These are phyloP conservation scores for Sparassis latifolia DNA, from an alignment of 1,284 basidiomycete species.

Conservation along the genomic window DNA sequence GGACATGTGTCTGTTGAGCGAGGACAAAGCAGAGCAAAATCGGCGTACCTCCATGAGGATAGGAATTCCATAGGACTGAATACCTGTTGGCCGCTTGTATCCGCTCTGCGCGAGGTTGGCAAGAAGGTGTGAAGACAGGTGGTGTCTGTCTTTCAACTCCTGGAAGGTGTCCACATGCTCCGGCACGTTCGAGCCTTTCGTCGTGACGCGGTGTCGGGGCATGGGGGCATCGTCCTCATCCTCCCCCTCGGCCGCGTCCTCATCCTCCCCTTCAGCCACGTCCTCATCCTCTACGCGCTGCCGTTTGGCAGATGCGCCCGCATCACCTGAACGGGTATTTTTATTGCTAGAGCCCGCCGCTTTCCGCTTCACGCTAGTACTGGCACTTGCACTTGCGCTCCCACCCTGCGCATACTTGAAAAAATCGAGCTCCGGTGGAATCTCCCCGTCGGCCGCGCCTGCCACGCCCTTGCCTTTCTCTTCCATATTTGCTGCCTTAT, in stretches of 20 bases:
- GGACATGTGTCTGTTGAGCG: not conserved
- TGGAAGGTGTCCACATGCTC: constrained; percentile 51
- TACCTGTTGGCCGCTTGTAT: constrained; percentile 50
- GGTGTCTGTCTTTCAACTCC: constrained; percentile 48
- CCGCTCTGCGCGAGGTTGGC: constrained; percentile 55
- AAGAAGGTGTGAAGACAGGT: constrained; percentile 35
- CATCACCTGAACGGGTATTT: constrained; percentile 10
- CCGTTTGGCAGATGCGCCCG: constrained; percentile 30
- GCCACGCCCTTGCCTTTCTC: constrained; percentile 18
- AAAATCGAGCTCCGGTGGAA: constrained; percentile 82
- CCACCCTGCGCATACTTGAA: constrained; percentile 73
- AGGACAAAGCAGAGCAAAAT: not conserved
- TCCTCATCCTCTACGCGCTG: constrained; percentile 25
- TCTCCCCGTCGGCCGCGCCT: constrained; percentile 32
- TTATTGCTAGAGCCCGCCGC: constrained; percentile 5
- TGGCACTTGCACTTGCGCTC: constrained; percentile 11
- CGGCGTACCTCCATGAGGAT: constrained; percentile 59
- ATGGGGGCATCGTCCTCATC: constrained; percentile 25
- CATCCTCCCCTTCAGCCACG: constrained; percentile 16
- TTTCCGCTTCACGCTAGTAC: constrained; percentile 31
- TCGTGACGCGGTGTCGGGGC: constrained; percentile 54
- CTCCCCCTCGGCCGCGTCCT: constrained; percentile 24
- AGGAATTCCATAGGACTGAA: constrained; percentile 70
- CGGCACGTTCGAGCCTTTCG: constrained; percentile 66
- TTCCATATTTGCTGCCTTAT: constrained; percentile 4